Percentiles rank a stretch among this genome's conserved stretches.
Conservation (phyloP, 768 basidiomycete species). For the Rhodotorula diobovata region DNA sequence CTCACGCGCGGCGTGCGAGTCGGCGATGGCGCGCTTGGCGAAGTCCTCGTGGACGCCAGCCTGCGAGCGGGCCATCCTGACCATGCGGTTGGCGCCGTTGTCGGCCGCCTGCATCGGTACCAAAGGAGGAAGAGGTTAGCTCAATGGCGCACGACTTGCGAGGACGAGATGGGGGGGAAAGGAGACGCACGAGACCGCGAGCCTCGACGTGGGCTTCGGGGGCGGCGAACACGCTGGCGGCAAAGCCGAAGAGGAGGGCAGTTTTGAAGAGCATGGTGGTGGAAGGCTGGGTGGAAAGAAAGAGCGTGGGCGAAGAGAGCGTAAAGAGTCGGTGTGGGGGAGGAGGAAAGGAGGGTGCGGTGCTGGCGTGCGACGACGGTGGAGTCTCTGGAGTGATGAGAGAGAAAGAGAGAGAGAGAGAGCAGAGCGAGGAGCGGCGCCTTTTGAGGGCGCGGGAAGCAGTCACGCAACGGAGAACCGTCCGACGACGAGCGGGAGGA, state of each 20-base stretch:
- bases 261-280: conserved; percentile 24
- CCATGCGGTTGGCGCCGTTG: conserved; percentile 2
- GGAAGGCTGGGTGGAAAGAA: neutral
- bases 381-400: neutral
- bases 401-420: neutral
- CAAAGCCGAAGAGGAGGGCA: conserved; percentile 7
- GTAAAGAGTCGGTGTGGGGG: neutral
- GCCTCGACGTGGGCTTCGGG: conserved; percentile 2
- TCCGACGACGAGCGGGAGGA: neutral
- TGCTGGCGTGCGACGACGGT: neutral
- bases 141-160: fast-evolving
- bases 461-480: neutral
- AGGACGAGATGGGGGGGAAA: neutral
- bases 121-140: neutral
- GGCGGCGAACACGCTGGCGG: neutral
- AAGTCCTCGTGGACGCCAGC: neutral
- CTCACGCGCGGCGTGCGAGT: neutral
- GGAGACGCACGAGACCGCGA: neutral
- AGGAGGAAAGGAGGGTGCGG: neutral
- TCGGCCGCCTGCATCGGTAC: neutral
- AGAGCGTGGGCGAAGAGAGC: neutral
- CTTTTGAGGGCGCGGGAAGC: neutral
- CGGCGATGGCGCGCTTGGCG: neutral
- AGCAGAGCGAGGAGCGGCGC: neutral
- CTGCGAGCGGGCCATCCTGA: conserved; percentile 8